Evolutionary conservation across 148 eudicot species (phyloP).

Genomic region (Heliamphora exappendiculata): DNA sequence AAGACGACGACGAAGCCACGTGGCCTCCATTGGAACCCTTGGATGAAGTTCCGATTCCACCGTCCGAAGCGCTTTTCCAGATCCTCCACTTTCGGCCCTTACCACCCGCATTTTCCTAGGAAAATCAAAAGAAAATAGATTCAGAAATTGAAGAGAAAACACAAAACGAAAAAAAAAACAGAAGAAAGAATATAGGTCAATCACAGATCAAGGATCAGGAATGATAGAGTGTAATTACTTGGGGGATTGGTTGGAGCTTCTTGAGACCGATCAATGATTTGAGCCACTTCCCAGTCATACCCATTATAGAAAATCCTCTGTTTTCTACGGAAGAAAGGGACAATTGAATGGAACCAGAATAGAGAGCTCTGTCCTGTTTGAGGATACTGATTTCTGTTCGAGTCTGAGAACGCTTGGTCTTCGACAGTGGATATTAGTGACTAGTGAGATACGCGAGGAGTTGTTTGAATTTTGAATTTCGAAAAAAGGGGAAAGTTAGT

Average conservation of each 20-base stretch:
- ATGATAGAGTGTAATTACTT: conserved; percentile 29
- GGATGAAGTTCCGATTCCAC: no score
- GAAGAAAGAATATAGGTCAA: background rate
- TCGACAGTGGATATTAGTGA: background rate
- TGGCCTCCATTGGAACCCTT: conserved; percentile 20
- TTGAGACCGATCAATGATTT: conserved; percentile 49
- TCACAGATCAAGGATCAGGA: background rate
- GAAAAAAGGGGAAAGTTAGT: conserved; percentile 4
- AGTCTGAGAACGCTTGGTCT: background rate
- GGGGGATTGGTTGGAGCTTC: conserved; percentile 41
- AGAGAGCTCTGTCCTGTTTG: no score
- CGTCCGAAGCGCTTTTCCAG: conserved; percentile 56
- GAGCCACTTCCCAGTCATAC: conserved; percentile 74
- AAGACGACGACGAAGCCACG: conserved; percentile 25
- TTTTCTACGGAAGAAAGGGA: background rate
- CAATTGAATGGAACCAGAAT: background rate
- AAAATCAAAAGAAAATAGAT: background rate
- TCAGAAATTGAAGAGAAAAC: background rate
- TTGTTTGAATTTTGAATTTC: conserved; percentile 39
- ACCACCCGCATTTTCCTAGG: conserved; percentile 50
- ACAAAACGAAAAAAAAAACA: background rate
- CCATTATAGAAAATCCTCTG: conserved; percentile 36
- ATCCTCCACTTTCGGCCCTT: conserved; percentile 71
- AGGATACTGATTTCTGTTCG: background rate
- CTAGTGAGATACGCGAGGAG: background rate